Evolutionary conservation across 257 asterid genomes (phyloP).

Genomic region (Lycium ferocissimum): DNA sequence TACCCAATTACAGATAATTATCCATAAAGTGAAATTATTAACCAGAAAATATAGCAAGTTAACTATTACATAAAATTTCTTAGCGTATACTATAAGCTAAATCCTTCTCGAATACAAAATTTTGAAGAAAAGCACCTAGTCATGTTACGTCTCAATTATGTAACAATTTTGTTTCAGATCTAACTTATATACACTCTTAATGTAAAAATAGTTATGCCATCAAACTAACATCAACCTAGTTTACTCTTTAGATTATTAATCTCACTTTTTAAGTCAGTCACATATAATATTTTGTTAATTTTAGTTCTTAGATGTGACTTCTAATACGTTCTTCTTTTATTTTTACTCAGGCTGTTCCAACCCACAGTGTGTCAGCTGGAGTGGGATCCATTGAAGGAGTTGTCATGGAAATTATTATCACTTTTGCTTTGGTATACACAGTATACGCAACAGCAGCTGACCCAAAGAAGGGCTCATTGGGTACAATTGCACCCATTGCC

Average conservation of each 20-base stretch:
- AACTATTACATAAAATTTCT: no score
- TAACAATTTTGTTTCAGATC: not conserved
- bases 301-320: not conserved
- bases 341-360: slow-evolving; percentile 9
- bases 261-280: not conserved
- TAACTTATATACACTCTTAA: not conserved
- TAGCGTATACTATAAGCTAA: no score
- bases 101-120: no score
- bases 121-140: not conserved
- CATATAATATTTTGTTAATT: not conserved
- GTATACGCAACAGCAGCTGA: slow-evolving; percentile 36
- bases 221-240: not conserved
- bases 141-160: no score
- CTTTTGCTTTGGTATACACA: slow-evolving; percentile 37
- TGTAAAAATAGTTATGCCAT: not conserved
- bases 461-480: slow-evolving; percentile 35
- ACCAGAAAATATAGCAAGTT: no score
- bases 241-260: not conserved
- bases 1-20: no score
- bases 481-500: slow-evolving; percentile 36
- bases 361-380: not conserved
- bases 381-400: not conserved
- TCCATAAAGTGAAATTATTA: no score
- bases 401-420: slow-evolving; percentile 30
- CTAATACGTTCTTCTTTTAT: not conserved